Conservation (phyloP, 495 filamentous ascomycete species). For the Neurospora sublineolata region DNA sequence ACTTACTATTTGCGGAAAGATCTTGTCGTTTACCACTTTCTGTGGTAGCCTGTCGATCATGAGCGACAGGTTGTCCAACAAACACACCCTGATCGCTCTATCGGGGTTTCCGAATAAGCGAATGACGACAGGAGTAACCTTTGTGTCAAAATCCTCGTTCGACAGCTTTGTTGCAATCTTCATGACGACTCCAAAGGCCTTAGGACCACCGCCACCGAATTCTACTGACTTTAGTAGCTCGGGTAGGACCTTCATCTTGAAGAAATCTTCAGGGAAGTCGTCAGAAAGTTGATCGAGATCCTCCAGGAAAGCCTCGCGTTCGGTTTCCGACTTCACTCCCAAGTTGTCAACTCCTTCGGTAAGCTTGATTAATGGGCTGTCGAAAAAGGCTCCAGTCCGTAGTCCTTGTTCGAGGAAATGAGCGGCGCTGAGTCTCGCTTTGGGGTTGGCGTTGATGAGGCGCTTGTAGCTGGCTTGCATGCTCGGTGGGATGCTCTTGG, state of each 20-base stretch:
- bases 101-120: constrained; percentile 86
- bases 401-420: constrained; percentile 86
- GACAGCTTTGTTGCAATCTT: constrained; percentile 80
- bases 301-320: constrained; percentile 79
- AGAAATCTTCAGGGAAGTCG: constrained; percentile 94
- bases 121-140: constrained; percentile 75
- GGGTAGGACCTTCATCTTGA: constrained; percentile 91
- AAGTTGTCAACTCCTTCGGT: constrained; percentile 87
- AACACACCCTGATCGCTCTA: constrained; percentile 79
- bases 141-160: constrained; percentile 77
- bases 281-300: constrained; percentile 78
- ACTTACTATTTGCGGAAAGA: constrained; percentile 82
- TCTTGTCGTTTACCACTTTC: constrained; percentile 88
- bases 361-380: constrained; percentile 79
- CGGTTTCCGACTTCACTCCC: constrained; percentile 71
- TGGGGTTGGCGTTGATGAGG: constrained; percentile 77
- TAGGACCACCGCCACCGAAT: constrained; percentile 90
- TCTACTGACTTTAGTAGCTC: constrained; percentile 95
- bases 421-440: constrained; percentile 67
- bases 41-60: constrained; percentile 90
- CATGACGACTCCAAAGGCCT: constrained; percentile 77
- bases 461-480: constrained; percentile 88
- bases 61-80: constrained; percentile 75
- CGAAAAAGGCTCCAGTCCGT: constrained; percentile 76
- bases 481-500: constrained; percentile 72